Base-by-base conservation (phyloP, 495 filamentous ascomycete species). In the Bryoglossum gracile region DNA sequence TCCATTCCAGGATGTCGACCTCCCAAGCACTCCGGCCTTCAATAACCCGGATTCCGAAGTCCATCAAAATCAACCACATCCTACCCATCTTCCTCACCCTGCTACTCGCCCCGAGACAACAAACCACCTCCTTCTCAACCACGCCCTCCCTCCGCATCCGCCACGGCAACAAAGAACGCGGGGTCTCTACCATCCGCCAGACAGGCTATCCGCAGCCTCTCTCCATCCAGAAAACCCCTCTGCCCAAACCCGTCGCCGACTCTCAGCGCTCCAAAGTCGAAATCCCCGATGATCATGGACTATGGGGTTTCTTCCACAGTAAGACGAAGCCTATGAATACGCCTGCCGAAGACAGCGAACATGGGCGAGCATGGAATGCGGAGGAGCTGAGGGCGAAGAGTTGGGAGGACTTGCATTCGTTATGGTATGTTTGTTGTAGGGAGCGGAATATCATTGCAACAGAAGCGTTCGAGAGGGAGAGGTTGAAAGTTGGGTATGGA, bases 371-470 rank as follows among this genome's bases (percentile, higher is more conserved):
- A 22, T 99, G 94, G 94, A 76, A 72, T 23, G 80, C 83, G n/a
- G 81, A 86, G 68, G 94, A 99, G 67, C 75, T 99, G 43, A 78
- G 89, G 30, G 67, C 75, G 39, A 94, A 95, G 68, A 84, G 80
- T 47, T 99, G 89, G 89, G 88, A 96, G 35, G 91, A 96, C 65
- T 69, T 99, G 39, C 90, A 96, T 61, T 67, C 67, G 43, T 74
- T 99, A 50, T 99, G 92, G 92, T 97, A 89, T 86, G 80, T 89
- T 24, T 99, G 94, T 63, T 72, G 80, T 51, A 94, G 88, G 71
- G 94, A 99, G 67, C 77, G 85, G 55, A 99, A 99, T 65, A 78
- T 86, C 40, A 77, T 97, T 58, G 77, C 78, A n/a, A 97, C 94
- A 11, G 80, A 83, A 46, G 67, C 70, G 13, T 61, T 74, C 49